Evolutionary conservation across 257 asterid species (phyloP).

Genomic region (Jacaranda copaia): DNA sequence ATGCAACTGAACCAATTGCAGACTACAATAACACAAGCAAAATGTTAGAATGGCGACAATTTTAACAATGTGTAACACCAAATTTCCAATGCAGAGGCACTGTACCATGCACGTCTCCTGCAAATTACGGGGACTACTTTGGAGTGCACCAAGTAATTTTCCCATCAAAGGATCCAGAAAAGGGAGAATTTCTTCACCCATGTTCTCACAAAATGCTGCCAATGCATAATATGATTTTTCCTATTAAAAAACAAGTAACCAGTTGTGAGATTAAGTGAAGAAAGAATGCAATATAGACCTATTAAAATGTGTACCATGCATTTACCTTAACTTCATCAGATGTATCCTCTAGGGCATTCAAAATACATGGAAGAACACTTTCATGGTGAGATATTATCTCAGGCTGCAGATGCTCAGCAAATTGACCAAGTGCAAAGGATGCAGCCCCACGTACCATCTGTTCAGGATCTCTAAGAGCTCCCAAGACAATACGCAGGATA

Average conservation of each 20-base stretch:
- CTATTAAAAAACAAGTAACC: slow-evolving; percentile 50
- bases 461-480: slow-evolving; percentile 96
- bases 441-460: slow-evolving; percentile 99
- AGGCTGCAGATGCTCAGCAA: slow-evolving; percentile 96
- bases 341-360: slow-evolving; percentile 91
- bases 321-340: slow-evolving; percentile 98
- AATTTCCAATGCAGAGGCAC: slow-evolving; percentile 29
- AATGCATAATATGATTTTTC: slow-evolving; percentile 97
- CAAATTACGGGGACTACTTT: slow-evolving; percentile 82
- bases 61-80: slow-evolving; percentile 23
- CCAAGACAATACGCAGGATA: slow-evolving; percentile 77
- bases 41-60: slow-evolving; percentile 32
- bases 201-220: slow-evolving; percentile 99
- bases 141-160: slow-evolving; percentile 82
- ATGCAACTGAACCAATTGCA: slow-evolving; percentile 98
- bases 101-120: slow-evolving; percentile 98
- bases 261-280: slow-evolving; percentile 26
- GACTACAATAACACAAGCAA: slow-evolving; percentile 65
- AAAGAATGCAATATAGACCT: slow-evolving; percentile 17
- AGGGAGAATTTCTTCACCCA: slow-evolving; percentile 98
- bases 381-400: slow-evolving; percentile 91
- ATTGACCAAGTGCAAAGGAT: slow-evolving; percentile 93
- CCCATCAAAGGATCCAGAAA: slow-evolving; percentile 91
- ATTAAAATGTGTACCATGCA: slow-evolving; percentile 5
- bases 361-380: slow-evolving; percentile 88